These are phyloP conservation scores for Trypanosomatidae sp. DNA, from an alignment of 208 protist genomes.

Conservation along the genomic window DNA sequence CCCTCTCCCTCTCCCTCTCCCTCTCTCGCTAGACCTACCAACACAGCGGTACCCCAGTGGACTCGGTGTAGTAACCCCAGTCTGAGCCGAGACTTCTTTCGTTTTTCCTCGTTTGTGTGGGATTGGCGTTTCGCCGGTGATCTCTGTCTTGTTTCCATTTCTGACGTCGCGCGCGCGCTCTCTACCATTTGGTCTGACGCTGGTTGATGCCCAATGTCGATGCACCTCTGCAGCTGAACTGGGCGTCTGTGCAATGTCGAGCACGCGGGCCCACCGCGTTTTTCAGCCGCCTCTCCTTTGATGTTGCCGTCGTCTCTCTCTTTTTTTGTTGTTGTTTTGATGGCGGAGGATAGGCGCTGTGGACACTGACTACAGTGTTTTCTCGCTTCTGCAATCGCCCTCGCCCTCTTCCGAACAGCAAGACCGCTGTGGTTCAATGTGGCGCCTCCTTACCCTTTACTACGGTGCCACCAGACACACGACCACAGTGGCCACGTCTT, in stretches of 20 bases:
- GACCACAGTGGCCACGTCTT: slow-evolving; percentile 2
- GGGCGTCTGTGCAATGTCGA: background rate
- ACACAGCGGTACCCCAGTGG: background rate
- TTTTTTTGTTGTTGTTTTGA: too few species aligned
- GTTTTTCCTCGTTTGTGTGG: background rate
- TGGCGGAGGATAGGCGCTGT: background rate
- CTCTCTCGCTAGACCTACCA: background rate
- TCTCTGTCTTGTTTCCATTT: background rate
- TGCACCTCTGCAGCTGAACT: background rate
- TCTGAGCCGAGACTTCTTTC: background rate
- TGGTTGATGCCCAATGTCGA: background rate
- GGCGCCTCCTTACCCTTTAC: background rate
- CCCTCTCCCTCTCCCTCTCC: background rate
- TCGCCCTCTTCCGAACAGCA: background rate
- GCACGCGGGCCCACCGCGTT: background rate
- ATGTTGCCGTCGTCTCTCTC: background rate
- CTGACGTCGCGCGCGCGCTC: background rate
- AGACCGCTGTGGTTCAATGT: background rate
- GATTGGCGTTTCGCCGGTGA: background rate
- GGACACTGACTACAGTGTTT: background rate
- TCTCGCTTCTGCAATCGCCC: background rate
- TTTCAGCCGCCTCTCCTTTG: background rate
- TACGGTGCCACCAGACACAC: slow-evolving; percentile 1
- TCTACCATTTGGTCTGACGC: background rate
- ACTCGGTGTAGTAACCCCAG: background rate